Evolutionary conservation across 805 yeast species (phyloP).

Genomic region (Sugiyamaella smithiae): DNA sequence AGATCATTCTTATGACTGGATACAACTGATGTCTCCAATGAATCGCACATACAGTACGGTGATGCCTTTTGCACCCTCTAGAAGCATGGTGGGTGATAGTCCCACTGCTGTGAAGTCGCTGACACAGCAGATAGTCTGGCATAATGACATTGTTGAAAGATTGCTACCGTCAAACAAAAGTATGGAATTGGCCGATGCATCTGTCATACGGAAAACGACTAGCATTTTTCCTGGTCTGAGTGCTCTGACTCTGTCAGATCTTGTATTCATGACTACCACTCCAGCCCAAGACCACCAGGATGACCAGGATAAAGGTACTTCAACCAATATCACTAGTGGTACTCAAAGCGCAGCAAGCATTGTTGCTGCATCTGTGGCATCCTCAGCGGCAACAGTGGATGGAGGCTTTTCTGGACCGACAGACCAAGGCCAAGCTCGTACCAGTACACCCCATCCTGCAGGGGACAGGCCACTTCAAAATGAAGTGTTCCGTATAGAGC

Average conservation of each 20-base stretch:
- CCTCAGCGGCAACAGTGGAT: neutral
- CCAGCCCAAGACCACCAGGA: neutral
- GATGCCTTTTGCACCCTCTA: neutral
- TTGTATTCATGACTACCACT: conserved; percentile 9
- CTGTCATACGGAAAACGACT: conserved; percentile 13
- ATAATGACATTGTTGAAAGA: conserved; percentile 27
- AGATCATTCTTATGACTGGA: conserved; percentile 9
- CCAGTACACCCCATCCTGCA: neutral
- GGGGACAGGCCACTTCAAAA: conserved; percentile 3
- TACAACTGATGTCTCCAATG: conserved; percentile 3
- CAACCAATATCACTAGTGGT: neutral
- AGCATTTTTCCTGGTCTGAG: conserved; percentile 18
- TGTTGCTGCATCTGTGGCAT: neutral
- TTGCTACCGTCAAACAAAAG: conserved; percentile 18
- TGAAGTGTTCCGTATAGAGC: conserved; percentile 20
- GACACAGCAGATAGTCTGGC: conserved; percentile 38
- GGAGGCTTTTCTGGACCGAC: no score
- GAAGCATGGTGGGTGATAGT: neutral
- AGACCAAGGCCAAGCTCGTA: neutral
- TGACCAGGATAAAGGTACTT: neutral
- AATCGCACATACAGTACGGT: neutral
- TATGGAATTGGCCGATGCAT: conserved; percentile 15
- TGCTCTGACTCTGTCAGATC: conserved; percentile 10
- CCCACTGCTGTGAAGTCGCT: conserved; percentile 27
- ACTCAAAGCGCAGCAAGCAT: neutral